Evolutionary conservation across 345 rosid genomes (phyloP).

Genomic region (Aquilaria sinensis): DNA sequence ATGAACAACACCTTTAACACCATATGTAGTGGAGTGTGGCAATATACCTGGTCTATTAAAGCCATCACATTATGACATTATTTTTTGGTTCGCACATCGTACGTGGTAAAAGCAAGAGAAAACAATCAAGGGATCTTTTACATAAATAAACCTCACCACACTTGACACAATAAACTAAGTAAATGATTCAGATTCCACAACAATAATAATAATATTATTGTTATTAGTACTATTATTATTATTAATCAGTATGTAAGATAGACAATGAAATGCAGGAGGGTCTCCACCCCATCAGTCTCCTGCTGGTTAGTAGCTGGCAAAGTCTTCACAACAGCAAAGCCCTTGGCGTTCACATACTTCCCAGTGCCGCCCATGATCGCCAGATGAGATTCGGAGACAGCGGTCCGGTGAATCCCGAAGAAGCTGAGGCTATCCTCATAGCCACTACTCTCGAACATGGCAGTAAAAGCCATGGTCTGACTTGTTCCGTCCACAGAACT

Average conservation of each 20-base stretch:
- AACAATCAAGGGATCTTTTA: too few species aligned
- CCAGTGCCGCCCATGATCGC: conserved; percentile 93
- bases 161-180: too few species aligned
- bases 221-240: too few species aligned
- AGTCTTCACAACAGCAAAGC: conserved; percentile 62
- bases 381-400: conserved; percentile 69
- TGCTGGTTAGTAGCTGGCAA: conserved; percentile 45
- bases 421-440: conserved; percentile 71
- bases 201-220: too few species aligned
- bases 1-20: too few species aligned
- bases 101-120: too few species aligned
- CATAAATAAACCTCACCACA: too few species aligned
- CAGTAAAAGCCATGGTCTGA: conserved; percentile 42
- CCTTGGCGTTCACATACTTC: conserved; percentile 67
- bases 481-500: conserved; percentile 52
- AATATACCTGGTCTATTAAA: too few species aligned
- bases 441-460: conserved; percentile 41
- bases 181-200: too few species aligned
- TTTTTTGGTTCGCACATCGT: too few species aligned
- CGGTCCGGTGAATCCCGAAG: conserved; percentile 70
- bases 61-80: too few species aligned
- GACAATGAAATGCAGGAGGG: conserved; percentile 51
- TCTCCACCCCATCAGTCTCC: conserved; percentile 63
- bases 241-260: conserved; percentile 38
- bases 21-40: too few species aligned